These are phyloP conservation scores for Neoascochyta sp. DNA, from an alignment of 2,329 filamentous ascomycete species.

Conservation along the genomic window DNA sequence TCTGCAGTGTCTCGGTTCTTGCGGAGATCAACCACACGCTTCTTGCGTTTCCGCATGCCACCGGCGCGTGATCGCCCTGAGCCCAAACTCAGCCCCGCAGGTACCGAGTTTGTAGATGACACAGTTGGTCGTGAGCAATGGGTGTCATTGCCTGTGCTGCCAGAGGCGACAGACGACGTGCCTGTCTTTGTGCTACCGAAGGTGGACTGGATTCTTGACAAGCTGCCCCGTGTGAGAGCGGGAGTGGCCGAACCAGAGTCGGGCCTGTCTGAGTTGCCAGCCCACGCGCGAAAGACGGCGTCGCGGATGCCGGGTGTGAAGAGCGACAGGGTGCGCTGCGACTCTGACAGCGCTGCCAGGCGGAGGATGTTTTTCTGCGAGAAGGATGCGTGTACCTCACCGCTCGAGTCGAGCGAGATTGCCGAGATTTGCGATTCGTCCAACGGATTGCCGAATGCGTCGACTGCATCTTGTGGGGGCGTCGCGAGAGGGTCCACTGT, in stretches of 20 bases:
- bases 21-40: constrained; percentile 76
- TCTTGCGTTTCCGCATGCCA: constrained; percentile 73
- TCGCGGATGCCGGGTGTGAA: constrained; percentile 90
- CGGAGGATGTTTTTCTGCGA: constrained; percentile 91
- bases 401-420: constrained; percentile 71
- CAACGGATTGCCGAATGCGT: constrained; percentile 72
- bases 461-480: constrained; percentile 76
- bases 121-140: constrained; percentile 65
- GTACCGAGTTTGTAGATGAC: constrained; percentile 53
- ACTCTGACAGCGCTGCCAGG: constrained; percentile 77
- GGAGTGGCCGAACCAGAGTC: constrained; percentile 51
- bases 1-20: constrained; percentile 53
- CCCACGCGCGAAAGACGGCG: constrained; percentile 89
- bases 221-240: constrained; percentile 41
- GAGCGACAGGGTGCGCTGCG: constrained; percentile 83
- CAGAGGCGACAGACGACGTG: constrained; percentile 34
- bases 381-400: constrained; percentile 84
- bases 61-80: constrained; percentile 58
- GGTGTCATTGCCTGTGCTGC: constrained; percentile 46
- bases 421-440: constrained; percentile 72
- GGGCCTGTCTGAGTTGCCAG: constrained; percentile 67
- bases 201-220: constrained; percentile 47
- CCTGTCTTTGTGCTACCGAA: constrained; percentile 48
- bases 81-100: constrained; percentile 61
- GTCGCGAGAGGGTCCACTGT: constrained; percentile 77